Conservation (phyloP, 768 basidiomycete species). For the Agaricus sinodeliciosus region DNA sequence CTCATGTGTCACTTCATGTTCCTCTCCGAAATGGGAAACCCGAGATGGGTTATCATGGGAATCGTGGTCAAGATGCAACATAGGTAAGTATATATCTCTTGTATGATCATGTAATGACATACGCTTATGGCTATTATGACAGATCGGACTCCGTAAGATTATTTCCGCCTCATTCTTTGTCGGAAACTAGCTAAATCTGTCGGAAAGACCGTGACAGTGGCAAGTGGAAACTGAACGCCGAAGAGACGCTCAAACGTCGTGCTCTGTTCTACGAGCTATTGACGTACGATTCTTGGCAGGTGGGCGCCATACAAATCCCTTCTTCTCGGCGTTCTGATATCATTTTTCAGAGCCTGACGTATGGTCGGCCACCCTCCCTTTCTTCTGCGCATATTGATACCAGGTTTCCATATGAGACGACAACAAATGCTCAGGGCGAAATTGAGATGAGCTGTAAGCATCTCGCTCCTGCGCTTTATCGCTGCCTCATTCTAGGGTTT, state of each 20-base stretch:
- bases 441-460: slow-evolving; percentile 58
- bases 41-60: slow-evolving; percentile 67
- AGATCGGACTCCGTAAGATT: slow-evolving; percentile 65
- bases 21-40: slow-evolving; percentile 44
- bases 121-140: slow-evolving; percentile 11
- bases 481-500: slow-evolving; percentile 1
- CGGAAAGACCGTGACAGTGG: slow-evolving; percentile 60
- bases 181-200: background rate
- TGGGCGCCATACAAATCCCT: slow-evolving; percentile 20
- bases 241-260: slow-evolving; percentile 53
- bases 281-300: slow-evolving; percentile 70
- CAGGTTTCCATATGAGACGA: slow-evolving; percentile 41
- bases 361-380: slow-evolving; percentile 65
- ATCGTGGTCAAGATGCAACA: slow-evolving; percentile 65
- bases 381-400: slow-evolving; percentile 49
- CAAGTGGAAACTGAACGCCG: slow-evolving; percentile 51
- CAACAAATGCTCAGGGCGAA: slow-evolving; percentile 40
- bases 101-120: slow-evolving; percentile 18
- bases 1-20: slow-evolving; percentile 53
- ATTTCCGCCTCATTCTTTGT: slow-evolving; percentile 5
- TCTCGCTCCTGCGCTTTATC: slow-evolving; percentile 2
- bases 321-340: slow-evolving; percentile 3
- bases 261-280: slow-evolving; percentile 60
- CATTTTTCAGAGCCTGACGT: slow-evolving; percentile 52
- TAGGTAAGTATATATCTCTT: slow-evolving; percentile 36